phyloP scores from a whole-genome alignment of 2,329 filamentous ascomycete species.

The Aspergillus alliaceus region DNA sequence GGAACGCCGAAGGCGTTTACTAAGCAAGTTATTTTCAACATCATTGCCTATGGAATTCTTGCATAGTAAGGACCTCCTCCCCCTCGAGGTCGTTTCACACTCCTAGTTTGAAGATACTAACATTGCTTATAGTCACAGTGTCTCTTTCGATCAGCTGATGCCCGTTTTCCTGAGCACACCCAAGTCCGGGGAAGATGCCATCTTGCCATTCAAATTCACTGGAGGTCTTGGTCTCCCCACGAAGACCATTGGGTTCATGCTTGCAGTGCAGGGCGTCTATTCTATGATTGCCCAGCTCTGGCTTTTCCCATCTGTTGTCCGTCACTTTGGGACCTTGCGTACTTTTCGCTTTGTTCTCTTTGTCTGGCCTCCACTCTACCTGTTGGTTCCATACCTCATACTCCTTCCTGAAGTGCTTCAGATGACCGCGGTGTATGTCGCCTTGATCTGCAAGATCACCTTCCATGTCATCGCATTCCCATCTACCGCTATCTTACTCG shows the following conservation, averaged over 20 bases:
- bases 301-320: conserved; percentile 76
- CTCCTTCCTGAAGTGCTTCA: conserved; percentile 72
- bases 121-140: conserved; percentile 72
- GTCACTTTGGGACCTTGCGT: conserved; percentile 72
- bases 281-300: conserved; percentile 84
- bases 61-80: conserved; percentile 72
- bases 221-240: conserved; percentile 83
- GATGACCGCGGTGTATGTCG: conserved; percentile 71
- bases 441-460: conserved; percentile 89
- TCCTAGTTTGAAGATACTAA: too few relatives aligned
- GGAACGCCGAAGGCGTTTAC: conserved; percentile 69
- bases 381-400: conserved; percentile 84
- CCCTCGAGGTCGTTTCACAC: neutral
- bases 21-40: conserved; percentile 79
- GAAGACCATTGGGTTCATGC: conserved; percentile 81
- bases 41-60: conserved; percentile 85
- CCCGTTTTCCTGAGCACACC: conserved; percentile 84
- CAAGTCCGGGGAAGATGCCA: conserved; percentile 48
- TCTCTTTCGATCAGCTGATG: conserved; percentile 91
- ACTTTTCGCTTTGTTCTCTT: conserved; percentile 80
- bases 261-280: conserved; percentile 85
- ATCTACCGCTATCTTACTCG: conserved; percentile 82
- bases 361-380: conserved; percentile 83
- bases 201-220: conserved; percentile 83
- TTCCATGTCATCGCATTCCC: conserved; percentile 90